Base-by-base conservation (phyloP, 805 yeast species). In the Candida ascalaphidarum region DNA sequence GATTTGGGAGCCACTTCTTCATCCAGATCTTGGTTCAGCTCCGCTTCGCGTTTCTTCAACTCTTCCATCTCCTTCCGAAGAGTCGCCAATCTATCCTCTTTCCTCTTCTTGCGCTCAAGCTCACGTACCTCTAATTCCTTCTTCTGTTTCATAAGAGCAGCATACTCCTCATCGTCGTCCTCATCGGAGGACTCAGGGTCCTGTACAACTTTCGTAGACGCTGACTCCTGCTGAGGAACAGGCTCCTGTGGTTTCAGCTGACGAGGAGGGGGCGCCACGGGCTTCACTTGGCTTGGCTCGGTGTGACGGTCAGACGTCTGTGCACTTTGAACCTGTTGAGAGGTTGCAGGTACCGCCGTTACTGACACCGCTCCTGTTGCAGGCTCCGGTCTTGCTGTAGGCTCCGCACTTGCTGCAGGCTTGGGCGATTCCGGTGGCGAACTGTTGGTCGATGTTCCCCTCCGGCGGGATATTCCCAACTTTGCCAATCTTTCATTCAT, bases 401-500 rank as follows among this genome's bases (percentile, higher is more conserved):
- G 37, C 11, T 24, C 29, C 11, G 27, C 26, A 19, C 22, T 22
- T 8, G 23, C 19, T 11, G 11, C 17, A 14, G 30, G 8, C 7
- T 20, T 24, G 14, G 16, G 36, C 11, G 29, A 23, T 7, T 28
- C 38, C 5, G 33, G 27, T n/a, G 41, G 30, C 17, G 48, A 25
- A 4, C 44, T 11, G 43, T 22, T 6, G 33, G 32, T 8, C 9
- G 41, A 26, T 17, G 17, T 17, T 12, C 41, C 37, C 35, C 46
- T 48, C 32, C 58, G 55, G 46, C 74, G 61, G 14, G 65, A 56
- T 34, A 84, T 70, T 3, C 95, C 95, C 32, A 85, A 65, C 36
- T 77, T 81, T 3, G 94, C 94, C 44, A 85, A 64, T 43, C 85
- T 67, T 43, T 82, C 94, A 35, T 76, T 77, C 96, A 86, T 85